Evolutionary conservation across 2,329 filamentous ascomycete species (phyloP).

Genomic region (Clathrospora elynae): DNA sequence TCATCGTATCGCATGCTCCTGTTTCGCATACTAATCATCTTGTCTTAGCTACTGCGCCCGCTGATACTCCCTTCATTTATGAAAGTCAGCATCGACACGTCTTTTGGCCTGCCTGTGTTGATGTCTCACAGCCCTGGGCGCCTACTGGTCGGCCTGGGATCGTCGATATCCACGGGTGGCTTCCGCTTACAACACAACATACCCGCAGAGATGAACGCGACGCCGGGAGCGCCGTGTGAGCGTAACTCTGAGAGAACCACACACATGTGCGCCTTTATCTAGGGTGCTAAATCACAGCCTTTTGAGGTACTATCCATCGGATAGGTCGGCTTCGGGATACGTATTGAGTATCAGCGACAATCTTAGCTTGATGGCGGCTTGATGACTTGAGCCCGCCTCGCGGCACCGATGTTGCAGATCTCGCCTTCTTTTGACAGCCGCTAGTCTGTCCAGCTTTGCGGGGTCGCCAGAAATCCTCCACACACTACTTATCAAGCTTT

Average conservation of each 20-base stretch:
- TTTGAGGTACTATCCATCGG: no score
- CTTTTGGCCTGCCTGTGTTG: not conserved
- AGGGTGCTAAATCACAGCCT: no score
- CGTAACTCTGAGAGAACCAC: no score
- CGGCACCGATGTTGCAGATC: not conserved
- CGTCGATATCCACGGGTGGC: no score
- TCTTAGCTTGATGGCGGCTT: no score
- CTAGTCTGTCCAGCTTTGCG: not conserved
- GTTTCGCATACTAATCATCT: not conserved
- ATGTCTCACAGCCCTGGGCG: not conserved
- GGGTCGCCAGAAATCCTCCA: conserved; percentile 6
- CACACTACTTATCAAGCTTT: not conserved
- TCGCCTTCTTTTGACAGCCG: not conserved
- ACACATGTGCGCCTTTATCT: no score
- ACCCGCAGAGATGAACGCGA: not conserved
- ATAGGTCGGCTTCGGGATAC: no score
- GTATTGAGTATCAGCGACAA: no score
- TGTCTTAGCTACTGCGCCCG: not conserved
- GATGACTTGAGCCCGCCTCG: no score
- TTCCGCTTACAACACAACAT: no score
- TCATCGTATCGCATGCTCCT: not conserved
- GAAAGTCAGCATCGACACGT: conserved; percentile 1
- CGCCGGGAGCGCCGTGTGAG: no score
- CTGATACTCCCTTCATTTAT: conserved; percentile 2
- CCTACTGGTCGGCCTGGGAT: not conserved